Evolutionary conservation across 2,329 filamentous ascomycete species (phyloP), one percentile per base, ranked within the genome.

Genomic region (Xylariaceae sp.): DNA sequence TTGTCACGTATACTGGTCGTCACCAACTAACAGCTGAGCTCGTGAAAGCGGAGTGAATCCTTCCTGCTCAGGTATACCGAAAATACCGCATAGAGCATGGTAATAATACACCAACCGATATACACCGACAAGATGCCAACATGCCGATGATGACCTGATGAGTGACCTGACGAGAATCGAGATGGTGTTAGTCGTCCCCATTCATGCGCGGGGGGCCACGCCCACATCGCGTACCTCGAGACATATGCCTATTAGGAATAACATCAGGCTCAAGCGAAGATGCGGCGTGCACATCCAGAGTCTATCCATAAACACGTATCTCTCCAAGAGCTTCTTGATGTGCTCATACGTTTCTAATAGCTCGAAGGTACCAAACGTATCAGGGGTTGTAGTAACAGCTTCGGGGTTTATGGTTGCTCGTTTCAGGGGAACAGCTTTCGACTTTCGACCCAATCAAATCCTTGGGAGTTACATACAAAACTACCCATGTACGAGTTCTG

Each of bases 251-350:
- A 40, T 52, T 28, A 34, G 33, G 39, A 37, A 23, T 46, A 26
- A 46, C 45, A 44, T 48, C 50, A 50, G 52, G 40, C 34, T 41
- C 52, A 19, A 43, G 31, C 24, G 36, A 31, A 49, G 44, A 44
- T 36, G 54, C 31, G 26, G 47, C 26, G 45, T 51, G 40, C 46
- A 24, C 39, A 28, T 34, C 29, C n/a, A n/a, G n/a, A n/a, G n/a
- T n/a, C n/a, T n/a, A n/a, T n/a, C n/a, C n/a, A n/a, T n/a, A n/a
- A n/a, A n/a, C n/a, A n/a, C n/a, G n/a, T n/a, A n/a, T n/a, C n/a
- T n/a, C n/a, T n/a, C n/a, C n/a, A n/a, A n/a, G n/a, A n/a, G n/a
- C n/a, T n/a, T n/a, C n/a, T n/a, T n/a, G n/a, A n/a, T n/a, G n/a
- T n/a, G n/a, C n/a, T n/a, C n/a, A n/a, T n/a, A n/a, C n/a, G n/a